A percentile compares a stretch with the other conserved stretches of the same genome.
Evolutionary conservation across 805 yeast genomes (phyloP).

Genomic region (Scheffersomyces coipomensis): DNA sequence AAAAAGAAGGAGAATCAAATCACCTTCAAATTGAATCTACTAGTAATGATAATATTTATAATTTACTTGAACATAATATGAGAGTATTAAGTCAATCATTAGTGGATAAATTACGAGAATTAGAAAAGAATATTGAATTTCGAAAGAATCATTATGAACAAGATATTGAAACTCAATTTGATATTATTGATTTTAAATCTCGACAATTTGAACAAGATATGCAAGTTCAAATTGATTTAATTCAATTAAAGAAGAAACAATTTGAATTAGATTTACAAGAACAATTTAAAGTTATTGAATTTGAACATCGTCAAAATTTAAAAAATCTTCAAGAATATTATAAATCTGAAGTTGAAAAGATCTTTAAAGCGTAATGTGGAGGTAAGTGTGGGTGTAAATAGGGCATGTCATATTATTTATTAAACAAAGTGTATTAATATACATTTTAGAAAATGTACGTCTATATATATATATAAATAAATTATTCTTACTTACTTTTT

Average conservation of each 20-base stretch:
- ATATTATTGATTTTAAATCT: too few species aligned
- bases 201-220: too few species aligned
- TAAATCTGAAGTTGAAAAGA: conserved; percentile 3
- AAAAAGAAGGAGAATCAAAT: too few species aligned
- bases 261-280: conserved; percentile 10
- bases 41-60: conserved; percentile 1
- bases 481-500: conserved; percentile 2
- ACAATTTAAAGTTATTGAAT: conserved; percentile 7
- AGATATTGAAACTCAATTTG: too few species aligned
- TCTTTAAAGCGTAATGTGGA: neutral
- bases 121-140: conserved; percentile 9
- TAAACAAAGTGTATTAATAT: too few species aligned
- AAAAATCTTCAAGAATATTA: conserved; percentile 3
- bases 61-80: conserved; percentile 6
- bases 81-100: conserved; percentile 5
- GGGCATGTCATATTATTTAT: too few species aligned
- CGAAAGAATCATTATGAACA: too few species aligned
- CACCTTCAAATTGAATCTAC: too few species aligned
- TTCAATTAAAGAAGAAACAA: too few species aligned
- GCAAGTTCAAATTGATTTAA: conserved; percentile 6
- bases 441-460: too few species aligned
- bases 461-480: neutral
- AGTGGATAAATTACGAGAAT: conserved; percentile 4
- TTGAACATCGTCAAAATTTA: conserved; percentile 3
- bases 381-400: too few species aligned